Conservation (phyloP, 129 eudicot species). For the Centrapalus pauciflorus region DNA sequence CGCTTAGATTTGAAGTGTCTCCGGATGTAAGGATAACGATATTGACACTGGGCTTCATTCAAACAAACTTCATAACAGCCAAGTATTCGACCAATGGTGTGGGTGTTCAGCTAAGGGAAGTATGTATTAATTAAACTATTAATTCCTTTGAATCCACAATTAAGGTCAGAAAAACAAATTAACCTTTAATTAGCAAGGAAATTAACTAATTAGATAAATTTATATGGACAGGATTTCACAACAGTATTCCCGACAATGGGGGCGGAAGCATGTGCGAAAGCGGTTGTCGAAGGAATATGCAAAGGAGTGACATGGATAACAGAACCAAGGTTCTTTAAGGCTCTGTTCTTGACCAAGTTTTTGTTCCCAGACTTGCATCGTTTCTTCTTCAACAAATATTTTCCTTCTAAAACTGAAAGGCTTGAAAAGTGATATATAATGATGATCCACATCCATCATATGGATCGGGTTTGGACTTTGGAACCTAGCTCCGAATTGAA, state of each 20-base stretch:
- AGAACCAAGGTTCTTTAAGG: slow-evolving; percentile 22
- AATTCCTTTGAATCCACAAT: background rate
- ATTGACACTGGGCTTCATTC: slow-evolving; percentile 35
- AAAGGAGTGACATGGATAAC: slow-evolving; percentile 35
- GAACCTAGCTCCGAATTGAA: no score
- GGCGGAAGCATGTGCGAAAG: slow-evolving; percentile 26
- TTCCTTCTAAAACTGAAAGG: background rate
- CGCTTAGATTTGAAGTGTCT: slow-evolving; percentile 42
- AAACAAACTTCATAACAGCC: slow-evolving; percentile 27
- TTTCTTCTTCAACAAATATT: background rate
- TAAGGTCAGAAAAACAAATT: no score
- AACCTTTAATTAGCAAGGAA: no score
- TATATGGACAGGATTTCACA: slow-evolving; percentile 4
- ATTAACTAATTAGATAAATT: no score
- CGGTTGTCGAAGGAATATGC: slow-evolving; percentile 31
- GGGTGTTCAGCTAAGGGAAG: slow-evolving; percentile 10
- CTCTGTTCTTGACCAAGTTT: slow-evolving; percentile 16
- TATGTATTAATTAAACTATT: slow-evolving; percentile 8
- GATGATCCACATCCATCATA: no score
- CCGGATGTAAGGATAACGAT: slow-evolving; percentile 29
- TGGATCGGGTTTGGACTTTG: no score
- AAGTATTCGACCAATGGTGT: slow-evolving; percentile 10
- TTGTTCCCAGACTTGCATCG: slow-evolving; percentile 25
- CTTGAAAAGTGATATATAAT: no score
- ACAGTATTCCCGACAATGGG: slow-evolving; percentile 24